These are phyloP conservation scores for Candida glaebosa DNA, from an alignment of 805 yeast species.

Conservation along the genomic window DNA sequence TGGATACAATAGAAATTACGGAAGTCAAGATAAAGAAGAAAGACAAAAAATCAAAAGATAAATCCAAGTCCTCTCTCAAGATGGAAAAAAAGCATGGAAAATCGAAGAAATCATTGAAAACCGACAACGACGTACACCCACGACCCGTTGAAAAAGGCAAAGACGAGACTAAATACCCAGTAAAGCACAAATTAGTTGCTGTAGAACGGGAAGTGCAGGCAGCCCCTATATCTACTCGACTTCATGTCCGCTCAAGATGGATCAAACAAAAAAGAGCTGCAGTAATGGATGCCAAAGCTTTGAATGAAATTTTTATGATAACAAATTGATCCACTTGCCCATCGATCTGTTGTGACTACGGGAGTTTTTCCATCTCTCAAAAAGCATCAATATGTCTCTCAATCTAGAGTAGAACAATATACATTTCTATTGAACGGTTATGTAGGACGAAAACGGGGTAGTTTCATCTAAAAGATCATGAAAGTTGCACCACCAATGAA, in stretches of 20 bases:
- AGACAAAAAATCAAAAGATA: conserved; percentile 20
- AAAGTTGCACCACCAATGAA: conserved; percentile 45
- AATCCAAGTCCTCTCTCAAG: background rate
- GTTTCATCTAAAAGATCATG: conserved; percentile 16
- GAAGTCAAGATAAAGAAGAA: conserved; percentile 19
- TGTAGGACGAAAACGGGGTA: no score
- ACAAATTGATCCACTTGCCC: conserved; percentile 32
- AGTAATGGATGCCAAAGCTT: conserved; percentile 81
- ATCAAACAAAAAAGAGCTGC: conserved; percentile 90
- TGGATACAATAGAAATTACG: no score
- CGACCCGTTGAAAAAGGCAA: no score
- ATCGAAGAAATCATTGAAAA: no score
- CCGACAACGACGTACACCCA: no score
- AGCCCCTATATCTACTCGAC: conserved; percentile 29
- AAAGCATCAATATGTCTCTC: no score
- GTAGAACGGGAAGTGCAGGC: conserved; percentile 6
- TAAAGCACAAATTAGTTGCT: conserved; percentile 4
- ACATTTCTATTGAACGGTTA: no score
- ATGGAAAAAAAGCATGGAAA: conserved; percentile 24
- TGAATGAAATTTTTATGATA: conserved; percentile 92
- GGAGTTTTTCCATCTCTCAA: no score
- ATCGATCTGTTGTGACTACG: background rate
- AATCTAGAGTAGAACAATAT: no score
- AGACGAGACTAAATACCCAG: conserved; percentile 18
- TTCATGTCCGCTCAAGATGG: conserved; percentile 77